Percentiles rank a stretch among this genome's conserved stretches.
These are phyloP conservation scores for Colletotrichum ledebouriae DNA, from an alignment of 2,329 filamentous ascomycete genomes.

Conservation along the genomic window DNA sequence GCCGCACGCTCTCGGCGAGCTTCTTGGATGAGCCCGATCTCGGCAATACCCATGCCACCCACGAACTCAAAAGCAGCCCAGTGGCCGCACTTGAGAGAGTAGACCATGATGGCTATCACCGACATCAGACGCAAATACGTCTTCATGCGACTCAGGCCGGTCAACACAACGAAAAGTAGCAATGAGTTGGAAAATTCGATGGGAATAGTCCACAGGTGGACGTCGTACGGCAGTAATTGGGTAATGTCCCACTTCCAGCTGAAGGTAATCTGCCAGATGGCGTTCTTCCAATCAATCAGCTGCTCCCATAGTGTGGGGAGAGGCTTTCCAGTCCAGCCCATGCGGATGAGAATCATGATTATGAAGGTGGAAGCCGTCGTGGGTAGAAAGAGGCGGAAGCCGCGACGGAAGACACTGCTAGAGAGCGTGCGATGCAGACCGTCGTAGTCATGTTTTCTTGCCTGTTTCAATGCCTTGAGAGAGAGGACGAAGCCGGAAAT, in stretches of 20 bases:
- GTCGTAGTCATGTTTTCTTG: constrained; percentile 55
- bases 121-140: constrained; percentile 49
- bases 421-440: constrained; percentile 56
- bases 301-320: constrained; percentile 46
- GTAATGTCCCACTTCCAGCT: constrained; percentile 49
- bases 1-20: constrained; percentile 21
- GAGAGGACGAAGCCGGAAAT: constrained; percentile 64
- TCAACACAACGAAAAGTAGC: constrained; percentile 58
- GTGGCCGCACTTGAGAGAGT: constrained; percentile 54
- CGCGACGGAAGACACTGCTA: constrained; percentile 62
- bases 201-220: constrained; percentile 64
- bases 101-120: constrained; percentile 52
- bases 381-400: constrained; percentile 61
- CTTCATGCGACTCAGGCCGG: constrained; percentile 52
- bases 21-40: constrained; percentile 56
- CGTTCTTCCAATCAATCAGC: constrained; percentile 47
- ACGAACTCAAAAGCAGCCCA: constrained; percentile 62
- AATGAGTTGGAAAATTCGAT: constrained; percentile 62
- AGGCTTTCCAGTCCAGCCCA: constrained; percentile 47
- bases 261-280: constrained; percentile 46
- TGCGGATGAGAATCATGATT: constrained; percentile 52
- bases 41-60: constrained; percentile 60
- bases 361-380: constrained; percentile 58
- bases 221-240: constrained; percentile 52
- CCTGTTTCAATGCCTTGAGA: constrained; percentile 57